phyloP scores from a whole-genome alignment of 2,329 filamentous ascomycete genomes.

The Microascus cirrosus region DNA sequence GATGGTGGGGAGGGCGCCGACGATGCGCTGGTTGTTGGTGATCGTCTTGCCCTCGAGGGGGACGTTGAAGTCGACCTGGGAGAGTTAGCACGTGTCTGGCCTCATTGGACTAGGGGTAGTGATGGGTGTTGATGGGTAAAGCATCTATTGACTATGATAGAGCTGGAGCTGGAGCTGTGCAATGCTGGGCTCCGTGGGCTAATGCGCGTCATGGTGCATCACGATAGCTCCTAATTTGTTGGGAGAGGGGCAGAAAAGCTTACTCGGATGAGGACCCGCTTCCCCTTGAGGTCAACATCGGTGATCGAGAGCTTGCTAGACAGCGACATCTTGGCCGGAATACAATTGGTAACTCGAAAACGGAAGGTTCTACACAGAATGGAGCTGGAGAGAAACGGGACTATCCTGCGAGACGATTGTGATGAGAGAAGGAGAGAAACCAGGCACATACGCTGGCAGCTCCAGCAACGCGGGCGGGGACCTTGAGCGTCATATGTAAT shows the following conservation, averaged over 20 bases:
- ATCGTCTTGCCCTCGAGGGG: conserved; percentile 92
- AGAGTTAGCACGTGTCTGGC: neutral
- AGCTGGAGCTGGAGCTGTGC: neutral
- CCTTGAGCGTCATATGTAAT: neutral
- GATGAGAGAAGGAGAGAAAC: neutral
- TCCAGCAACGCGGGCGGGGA: neutral
- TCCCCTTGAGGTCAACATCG: conserved; percentile 94
- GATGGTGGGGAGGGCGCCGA: conserved; percentile 89
- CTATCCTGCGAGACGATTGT: neutral
- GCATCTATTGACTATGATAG: neutral
- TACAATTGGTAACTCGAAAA: conserved; percentile 5
- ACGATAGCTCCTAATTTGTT: neutral
- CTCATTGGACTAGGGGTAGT: neutral
- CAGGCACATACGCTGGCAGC: neutral
- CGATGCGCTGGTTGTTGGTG: conserved; percentile 98
- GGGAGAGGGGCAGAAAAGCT: conserved; percentile 24
- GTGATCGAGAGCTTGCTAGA: conserved; percentile 96
- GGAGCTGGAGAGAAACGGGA: neutral
- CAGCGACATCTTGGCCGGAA: conserved; percentile 71
- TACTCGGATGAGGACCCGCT: conserved; percentile 95
- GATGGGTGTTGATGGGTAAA: neutral
- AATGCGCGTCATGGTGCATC: neutral
- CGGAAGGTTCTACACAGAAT: neutral
- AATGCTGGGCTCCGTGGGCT: neutral
- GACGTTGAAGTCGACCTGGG: conserved; percentile 97